Percentiles rank a stretch among this genome's conserved stretches.
phyloP scores from a whole-genome alignment of 2,329 filamentous ascomycete species.

The Mollisiaceae sp. region DNA sequence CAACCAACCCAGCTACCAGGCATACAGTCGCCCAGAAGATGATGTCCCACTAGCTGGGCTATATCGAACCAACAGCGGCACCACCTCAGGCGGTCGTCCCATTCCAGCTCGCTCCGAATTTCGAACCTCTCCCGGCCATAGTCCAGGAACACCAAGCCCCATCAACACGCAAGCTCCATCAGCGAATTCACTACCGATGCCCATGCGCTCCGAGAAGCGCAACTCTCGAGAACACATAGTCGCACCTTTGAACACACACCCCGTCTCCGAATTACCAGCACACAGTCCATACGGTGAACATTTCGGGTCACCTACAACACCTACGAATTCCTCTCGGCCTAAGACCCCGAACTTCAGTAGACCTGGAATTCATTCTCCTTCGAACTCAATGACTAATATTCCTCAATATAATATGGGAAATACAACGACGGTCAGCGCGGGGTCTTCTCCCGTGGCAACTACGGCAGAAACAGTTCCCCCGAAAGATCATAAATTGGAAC shows the following conservation, averaged over 20 bases:
- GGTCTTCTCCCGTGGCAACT: not conserved
- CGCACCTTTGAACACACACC: conserved; percentile 22
- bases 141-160: not conserved
- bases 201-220: conserved; percentile 22
- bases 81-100: conserved; percentile 20
- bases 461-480: not conserved
- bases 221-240: conserved; percentile 24
- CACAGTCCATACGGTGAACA: not conserved
- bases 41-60: not conserved
- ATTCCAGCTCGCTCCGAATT: conserved; percentile 31
- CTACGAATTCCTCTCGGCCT: conserved; percentile 12
- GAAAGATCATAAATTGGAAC: conserved; percentile 8
- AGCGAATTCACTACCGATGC: conserved; percentile 16
- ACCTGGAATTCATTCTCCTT: conserved; percentile 5
- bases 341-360: conserved; percentile 29
- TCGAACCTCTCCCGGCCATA: conserved; percentile 16
- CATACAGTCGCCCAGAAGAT: conserved; percentile 4
- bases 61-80: not conserved
- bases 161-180: not conserved
- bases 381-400: not conserved
- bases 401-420: not conserved
- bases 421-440: not conserved
- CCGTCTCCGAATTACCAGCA: not conserved
- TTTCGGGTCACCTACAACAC: conserved; percentile 13
- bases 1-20: not conserved